Conservation (phyloP, 169 alveolate genomes). For the Babesia ovis region DNA sequence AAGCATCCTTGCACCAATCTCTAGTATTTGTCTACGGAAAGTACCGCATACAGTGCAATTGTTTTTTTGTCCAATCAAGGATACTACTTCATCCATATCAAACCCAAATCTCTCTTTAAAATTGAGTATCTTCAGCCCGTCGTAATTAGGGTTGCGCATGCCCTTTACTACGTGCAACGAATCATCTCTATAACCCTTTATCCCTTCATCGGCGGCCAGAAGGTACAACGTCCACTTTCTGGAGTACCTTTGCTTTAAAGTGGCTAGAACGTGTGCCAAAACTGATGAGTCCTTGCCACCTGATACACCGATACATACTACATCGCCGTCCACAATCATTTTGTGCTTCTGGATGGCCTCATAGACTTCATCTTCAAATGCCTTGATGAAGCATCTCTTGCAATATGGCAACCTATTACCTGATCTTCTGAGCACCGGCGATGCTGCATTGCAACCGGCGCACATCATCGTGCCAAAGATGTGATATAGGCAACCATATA, state of each 20-base stretch:
- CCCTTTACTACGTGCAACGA: constrained; percentile 91
- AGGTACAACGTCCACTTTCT: constrained; percentile 89
- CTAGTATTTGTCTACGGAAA: constrained; percentile 95
- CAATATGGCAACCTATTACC: constrained; percentile 88
- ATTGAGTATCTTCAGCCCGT: constrained; percentile 88
- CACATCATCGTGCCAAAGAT: constrained; percentile 62
- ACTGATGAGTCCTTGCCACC: constrained; percentile 99
- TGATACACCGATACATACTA: constrained; percentile 94
- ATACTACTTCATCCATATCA: constrained; percentile 97
- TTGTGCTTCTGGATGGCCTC: constrained; percentile 77
- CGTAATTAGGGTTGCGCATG: constrained; percentile 79
- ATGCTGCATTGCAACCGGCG: constrained; percentile 75
- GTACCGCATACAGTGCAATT: constrained; percentile 98
- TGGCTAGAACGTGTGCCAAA: constrained; percentile 90
- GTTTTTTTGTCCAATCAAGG: constrained; percentile 86
- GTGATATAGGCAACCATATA: no score
- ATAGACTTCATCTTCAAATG: constrained; percentile 94
- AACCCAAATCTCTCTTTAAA: constrained; percentile 91
- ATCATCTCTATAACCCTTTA: constrained; percentile 96
- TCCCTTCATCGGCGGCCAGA: constrained; percentile 97
- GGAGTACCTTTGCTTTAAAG: constrained; percentile 87
- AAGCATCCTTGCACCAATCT: constrained; percentile 91
- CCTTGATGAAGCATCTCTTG: constrained; percentile 88
- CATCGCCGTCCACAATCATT: constrained; percentile 86
- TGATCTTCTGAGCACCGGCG: constrained; percentile 88